Percentiles rank a stretch among this genome's conserved stretches.
These are phyloP conservation scores for Selaginella tamariscina DNA, from an alignment of 75 land plant species.

Conservation along the genomic window DNA sequence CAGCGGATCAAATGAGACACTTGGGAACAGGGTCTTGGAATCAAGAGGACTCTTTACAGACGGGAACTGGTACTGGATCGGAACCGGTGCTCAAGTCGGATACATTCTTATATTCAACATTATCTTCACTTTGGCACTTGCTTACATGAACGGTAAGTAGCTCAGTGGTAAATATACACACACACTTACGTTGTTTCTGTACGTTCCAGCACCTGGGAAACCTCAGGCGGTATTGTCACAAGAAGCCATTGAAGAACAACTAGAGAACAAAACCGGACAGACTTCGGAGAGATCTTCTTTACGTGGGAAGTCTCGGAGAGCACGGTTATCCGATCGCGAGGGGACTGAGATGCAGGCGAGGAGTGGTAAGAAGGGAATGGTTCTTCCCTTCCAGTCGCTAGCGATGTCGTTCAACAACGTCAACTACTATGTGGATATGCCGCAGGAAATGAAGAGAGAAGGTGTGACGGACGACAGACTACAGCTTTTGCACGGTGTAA, in stretches of 20 bases:
- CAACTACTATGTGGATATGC: not conserved
- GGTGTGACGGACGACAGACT: conserved; percentile 3
- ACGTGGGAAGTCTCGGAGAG: not conserved
- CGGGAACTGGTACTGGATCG: conserved; percentile 7
- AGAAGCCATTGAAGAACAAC: not conserved
- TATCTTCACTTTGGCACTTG: conserved; percentile 7
- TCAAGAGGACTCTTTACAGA: not conserved
- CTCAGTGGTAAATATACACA: not conserved
- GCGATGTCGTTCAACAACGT: not conserved
- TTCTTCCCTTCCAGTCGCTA: not conserved
- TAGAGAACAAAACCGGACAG: not conserved
- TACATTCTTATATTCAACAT: conserved; percentile 1
- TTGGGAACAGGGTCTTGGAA: not conserved
- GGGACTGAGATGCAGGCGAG: too few species aligned
- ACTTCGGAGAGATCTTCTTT: not conserved
- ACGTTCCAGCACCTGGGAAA: conserved; percentile 5
- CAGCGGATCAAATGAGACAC: not conserved
- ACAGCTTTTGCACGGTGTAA: not conserved
- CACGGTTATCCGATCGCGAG: not conserved
- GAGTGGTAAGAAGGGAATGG: not conserved
- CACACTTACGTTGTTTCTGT: not conserved
- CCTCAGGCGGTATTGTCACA: not conserved
- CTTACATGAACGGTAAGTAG: conserved; percentile 2
- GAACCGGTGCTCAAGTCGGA: not conserved
- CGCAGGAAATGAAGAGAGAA: conserved; percentile 1